phyloP scores from a whole-genome alignment of 2,329 filamentous ascomycete species.

The Escovopsis sp. region DNA sequence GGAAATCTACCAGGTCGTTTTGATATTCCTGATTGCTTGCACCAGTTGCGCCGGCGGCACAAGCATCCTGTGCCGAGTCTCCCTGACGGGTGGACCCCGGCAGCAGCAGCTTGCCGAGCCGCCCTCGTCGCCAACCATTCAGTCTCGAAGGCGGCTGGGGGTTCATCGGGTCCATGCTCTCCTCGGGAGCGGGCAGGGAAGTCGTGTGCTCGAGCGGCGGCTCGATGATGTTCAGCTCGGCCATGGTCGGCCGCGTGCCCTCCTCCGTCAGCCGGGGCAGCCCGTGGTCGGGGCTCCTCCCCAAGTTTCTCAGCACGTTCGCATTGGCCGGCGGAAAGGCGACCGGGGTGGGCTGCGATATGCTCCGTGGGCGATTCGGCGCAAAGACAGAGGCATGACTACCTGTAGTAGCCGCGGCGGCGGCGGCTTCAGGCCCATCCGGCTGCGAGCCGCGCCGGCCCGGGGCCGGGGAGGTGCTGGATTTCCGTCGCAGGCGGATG shows the following conservation, averaged over 20 bases:
- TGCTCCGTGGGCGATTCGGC: constrained; percentile 17
- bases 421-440: no score
- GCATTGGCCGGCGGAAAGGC: constrained; percentile 7
- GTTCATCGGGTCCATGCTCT: neutral
- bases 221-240: constrained; percentile 16
- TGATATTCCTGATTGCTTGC: constrained; percentile 17
- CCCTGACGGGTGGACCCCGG: constrained; percentile 9
- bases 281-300: constrained; percentile 15
- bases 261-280: constrained; percentile 27
- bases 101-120: constrained; percentile 15
- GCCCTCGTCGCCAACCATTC: constrained; percentile 8
- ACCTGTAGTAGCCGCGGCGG: no score
- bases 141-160: constrained; percentile 4
- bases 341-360: constrained; percentile 19
- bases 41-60: neutral
- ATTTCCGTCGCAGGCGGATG: constrained; percentile 11
- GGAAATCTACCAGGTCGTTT: constrained; percentile 24
- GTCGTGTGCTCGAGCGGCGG: constrained; percentile 12
- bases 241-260: constrained; percentile 20
- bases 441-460: neutral
- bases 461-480: neutral
- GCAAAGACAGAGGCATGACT: neutral
- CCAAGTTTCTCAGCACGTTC: constrained; percentile 14
- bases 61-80: neutral
- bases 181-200: constrained; percentile 16